phyloP scores from a whole-genome alignment of 176 grass and related monocot species.

The Hordeum vulgare region MorexV3_pseudomolecules_assembly NC_058522.1:447755769-447756268 shows the following conservation, averaged over 20 bases:
- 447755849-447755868: slow-evolving; percentile 26
- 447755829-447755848: not conserved
- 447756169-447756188: not conserved
- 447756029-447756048: not conserved
- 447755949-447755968: not conserved
- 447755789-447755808: slow-evolving; percentile 22
- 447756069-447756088: not conserved
- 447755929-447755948: slow-evolving; percentile 1
- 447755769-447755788: slow-evolving; percentile 27
- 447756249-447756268: not conserved
- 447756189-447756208: not conserved
- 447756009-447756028: not conserved
- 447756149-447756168: not conserved
- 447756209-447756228: not conserved
- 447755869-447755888: not conserved
- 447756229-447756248: not conserved
- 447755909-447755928: too few species aligned
- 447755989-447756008: not conserved
- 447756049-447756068: not conserved
- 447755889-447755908: not conserved
- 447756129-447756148: not conserved
- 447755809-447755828: not conserved
- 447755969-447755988: not conserved
- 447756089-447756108: not conserved
- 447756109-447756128: not conserved